A percentile compares a stretch with the other conserved stretches of the same genome.
Evolutionary conservation across 2,329 filamentous ascomycete species (phyloP).

Genomic region (Ceratocystis lukuohia): DNA sequence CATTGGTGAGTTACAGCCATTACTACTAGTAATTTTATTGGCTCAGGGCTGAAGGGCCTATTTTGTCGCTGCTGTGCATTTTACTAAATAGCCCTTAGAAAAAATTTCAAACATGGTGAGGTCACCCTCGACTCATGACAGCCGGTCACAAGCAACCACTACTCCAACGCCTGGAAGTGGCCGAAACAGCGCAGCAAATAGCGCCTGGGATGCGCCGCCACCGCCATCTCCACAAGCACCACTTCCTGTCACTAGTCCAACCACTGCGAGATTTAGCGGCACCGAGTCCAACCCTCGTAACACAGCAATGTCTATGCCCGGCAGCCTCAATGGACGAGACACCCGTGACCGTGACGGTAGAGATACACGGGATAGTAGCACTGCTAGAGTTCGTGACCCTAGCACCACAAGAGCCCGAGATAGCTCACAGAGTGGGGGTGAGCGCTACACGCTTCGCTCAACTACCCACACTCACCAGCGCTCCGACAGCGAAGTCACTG

Average conservation of each 20-base stretch:
- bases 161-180: constrained; percentile 43
- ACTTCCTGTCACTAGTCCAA: background rate
- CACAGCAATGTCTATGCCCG: constrained; percentile 27
- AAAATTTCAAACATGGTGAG: constrained; percentile 91
- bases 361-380: constrained; percentile 4
- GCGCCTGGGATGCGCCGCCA: constrained; percentile 44
- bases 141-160: constrained; percentile 38
- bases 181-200: background rate
- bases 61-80: background rate
- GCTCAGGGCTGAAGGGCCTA: background rate
- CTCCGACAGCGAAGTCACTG: constrained; percentile 67
- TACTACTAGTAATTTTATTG: background rate
- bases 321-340: constrained; percentile 26
- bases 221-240: constrained; percentile 22
- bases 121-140: constrained; percentile 58
- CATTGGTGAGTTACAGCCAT: constrained; percentile 49
- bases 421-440: constrained; percentile 33
- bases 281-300: constrained; percentile 31
- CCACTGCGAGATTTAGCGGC: constrained; percentile 42
- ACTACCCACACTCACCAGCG: constrained; percentile 45
- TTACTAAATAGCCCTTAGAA: constrained; percentile 41
- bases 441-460: constrained; percentile 33
- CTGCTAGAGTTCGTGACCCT: constrained; percentile 2
- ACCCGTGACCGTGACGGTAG: constrained; percentile 14
- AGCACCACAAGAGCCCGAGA: constrained; percentile 31